A percentile compares a stretch with the other conserved stretches of the same genome.
These are phyloP conservation scores for Agaricus subrufescens DNA, from an alignment of 768 basidiomycete species.

Conservation along the genomic window DNA sequence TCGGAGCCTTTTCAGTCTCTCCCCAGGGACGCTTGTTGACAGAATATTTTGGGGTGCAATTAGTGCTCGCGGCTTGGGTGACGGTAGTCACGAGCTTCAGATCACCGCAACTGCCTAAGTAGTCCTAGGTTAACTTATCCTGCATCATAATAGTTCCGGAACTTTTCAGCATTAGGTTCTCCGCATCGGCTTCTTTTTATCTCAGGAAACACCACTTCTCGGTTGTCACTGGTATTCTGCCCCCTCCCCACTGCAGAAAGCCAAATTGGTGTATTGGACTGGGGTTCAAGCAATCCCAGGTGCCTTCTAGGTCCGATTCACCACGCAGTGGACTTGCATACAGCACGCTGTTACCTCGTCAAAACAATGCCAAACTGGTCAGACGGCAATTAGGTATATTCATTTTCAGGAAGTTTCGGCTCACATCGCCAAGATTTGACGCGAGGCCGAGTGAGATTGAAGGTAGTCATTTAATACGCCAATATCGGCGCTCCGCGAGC, in stretches of 20 bases:
- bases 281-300: background rate
- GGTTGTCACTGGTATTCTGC: no score
- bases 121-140: slow-evolving; percentile 14
- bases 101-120: slow-evolving; percentile 6
- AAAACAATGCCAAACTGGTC: background rate
- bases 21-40: background rate
- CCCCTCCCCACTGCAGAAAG: background rate
- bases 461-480: background rate
- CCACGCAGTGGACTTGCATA: background rate
- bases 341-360: background rate
- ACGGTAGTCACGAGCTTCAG: slow-evolving; percentile 11
- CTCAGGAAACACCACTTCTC: no score
- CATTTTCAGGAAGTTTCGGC: background rate
- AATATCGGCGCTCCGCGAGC: slow-evolving; percentile 6
- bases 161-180: slow-evolving; percentile 12
- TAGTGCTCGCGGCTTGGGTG: background rate
- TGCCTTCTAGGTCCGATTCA: background rate
- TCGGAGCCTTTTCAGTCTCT: slow-evolving; percentile 20
- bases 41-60: slow-evolving; percentile 27
- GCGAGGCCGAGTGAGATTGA: slow-evolving; percentile 1
- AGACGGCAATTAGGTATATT: slow-evolving; percentile 4
- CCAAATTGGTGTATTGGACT: background rate
- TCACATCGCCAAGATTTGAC: background rate
- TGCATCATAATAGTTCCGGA: slow-evolving; percentile 17
- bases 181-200: background rate